Conservation (phyloP, 768 basidiomycete genomes). For the Astraeus odoratus region DNA sequence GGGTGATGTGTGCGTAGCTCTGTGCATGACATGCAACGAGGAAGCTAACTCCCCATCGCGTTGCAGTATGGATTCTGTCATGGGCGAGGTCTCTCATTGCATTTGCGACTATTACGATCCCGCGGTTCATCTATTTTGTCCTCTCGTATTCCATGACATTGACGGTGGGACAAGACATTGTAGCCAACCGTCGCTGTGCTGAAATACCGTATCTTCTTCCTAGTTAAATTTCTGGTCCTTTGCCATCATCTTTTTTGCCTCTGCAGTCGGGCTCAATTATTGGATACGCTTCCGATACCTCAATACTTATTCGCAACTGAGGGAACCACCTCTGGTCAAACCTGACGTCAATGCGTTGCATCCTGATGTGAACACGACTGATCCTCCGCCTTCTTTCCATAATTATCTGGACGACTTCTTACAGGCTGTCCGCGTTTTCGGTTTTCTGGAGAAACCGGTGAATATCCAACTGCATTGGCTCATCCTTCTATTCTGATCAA, state of each 20-base stretch:
- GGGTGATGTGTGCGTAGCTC: slow-evolving; percentile 64
- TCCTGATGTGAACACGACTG: slow-evolving; percentile 80
- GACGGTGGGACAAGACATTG: slow-evolving; percentile 45
- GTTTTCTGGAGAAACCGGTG: slow-evolving; percentile 94
- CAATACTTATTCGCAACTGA: slow-evolving; percentile 67
- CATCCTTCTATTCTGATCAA: not conserved
- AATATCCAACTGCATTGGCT: slow-evolving; percentile 15
- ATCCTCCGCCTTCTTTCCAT: slow-evolving; percentile 75
- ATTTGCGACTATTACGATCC: slow-evolving; percentile 78
- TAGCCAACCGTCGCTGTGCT: not conserved
- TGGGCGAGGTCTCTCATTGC: slow-evolving; percentile 70
- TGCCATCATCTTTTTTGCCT: slow-evolving; percentile 64
- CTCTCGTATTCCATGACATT: slow-evolving; percentile 87
- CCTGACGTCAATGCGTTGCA: slow-evolving; percentile 83
- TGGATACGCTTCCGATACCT: slow-evolving; percentile 80
- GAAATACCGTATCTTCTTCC: slow-evolving; percentile 7
- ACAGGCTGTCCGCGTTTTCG: slow-evolving; percentile 93
- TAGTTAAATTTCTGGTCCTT: slow-evolving; percentile 92
- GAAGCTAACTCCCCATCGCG: slow-evolving; percentile 3
- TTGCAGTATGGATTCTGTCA: slow-evolving; percentile 72
- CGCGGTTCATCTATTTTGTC: slow-evolving; percentile 67
- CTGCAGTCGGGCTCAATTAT: slow-evolving; percentile 66
- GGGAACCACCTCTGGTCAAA: slow-evolving; percentile 76
- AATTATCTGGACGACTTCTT: slow-evolving; percentile 97
- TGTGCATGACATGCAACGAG: slow-evolving; percentile 1